phyloP scores from a whole-genome alignment of 192 early-diverging fungal species.

The Mortierella hygrophila region DNA sequence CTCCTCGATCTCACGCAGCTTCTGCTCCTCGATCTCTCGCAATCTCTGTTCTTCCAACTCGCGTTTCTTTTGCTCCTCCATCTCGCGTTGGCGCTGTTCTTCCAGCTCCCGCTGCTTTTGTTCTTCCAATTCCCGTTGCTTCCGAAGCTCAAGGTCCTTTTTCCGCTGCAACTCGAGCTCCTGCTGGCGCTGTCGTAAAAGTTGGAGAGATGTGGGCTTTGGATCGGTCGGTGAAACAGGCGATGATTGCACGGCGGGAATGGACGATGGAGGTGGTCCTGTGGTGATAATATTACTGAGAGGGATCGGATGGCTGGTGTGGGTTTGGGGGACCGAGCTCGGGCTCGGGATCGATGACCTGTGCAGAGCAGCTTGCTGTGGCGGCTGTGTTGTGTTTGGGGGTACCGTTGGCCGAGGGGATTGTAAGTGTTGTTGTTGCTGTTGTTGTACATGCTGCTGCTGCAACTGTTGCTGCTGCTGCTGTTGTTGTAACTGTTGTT shows the following conservation, averaged over 20 bases:
- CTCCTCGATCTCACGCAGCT: neutral
- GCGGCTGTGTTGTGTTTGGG: neutral
- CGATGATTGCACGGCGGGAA: constrained; percentile 8
- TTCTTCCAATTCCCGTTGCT: constrained; percentile 15
- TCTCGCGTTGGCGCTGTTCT: constrained; percentile 8
- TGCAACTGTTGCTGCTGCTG: constrained; percentile 24
- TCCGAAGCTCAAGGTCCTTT: constrained; percentile 6
- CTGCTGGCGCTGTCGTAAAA: constrained; percentile 32
- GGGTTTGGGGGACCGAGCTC: neutral
- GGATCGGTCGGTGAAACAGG: constrained; percentile 26
- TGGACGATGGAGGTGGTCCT: neutral
- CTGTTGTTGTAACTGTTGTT: constrained; percentile 9
- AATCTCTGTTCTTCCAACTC: neutral
- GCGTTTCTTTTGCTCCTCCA: neutral
- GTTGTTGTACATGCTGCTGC: constrained; percentile 15
- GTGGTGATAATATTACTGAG: constrained; percentile 8
- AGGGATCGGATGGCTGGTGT: neutral
- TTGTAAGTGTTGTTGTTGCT: constrained; percentile 1
- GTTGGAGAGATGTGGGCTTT: constrained; percentile 34
- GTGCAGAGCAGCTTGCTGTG: neutral
- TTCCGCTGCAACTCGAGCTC: constrained; percentile 12
- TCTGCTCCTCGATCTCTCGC: constrained; percentile 8
- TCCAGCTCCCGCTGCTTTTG: constrained; percentile 16
- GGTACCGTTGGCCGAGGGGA: neutral
- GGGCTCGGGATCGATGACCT: constrained; percentile 8